Evolutionary conservation across 2,329 filamentous ascomycete species (phyloP).

Genomic region (Raffaelea ambrosiae): DNA sequence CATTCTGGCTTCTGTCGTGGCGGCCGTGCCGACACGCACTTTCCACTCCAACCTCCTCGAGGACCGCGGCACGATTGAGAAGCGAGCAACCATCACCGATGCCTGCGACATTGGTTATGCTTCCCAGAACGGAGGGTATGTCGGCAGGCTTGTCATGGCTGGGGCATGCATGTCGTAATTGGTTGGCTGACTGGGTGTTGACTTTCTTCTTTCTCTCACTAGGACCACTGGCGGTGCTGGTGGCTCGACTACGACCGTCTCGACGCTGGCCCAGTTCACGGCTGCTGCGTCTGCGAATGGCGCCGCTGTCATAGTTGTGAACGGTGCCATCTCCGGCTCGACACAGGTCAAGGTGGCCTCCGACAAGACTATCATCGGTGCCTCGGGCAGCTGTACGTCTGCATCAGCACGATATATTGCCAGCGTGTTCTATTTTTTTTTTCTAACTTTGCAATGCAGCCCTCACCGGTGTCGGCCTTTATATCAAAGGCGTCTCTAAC

Average conservation of each 20-base stretch:
- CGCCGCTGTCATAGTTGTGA: constrained; percentile 35
- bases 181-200: no score
- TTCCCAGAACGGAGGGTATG: constrained; percentile 30
- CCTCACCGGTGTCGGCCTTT: constrained; percentile 39
- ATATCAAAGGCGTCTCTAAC: constrained; percentile 44
- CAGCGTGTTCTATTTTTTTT: no score
- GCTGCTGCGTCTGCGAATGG: constrained; percentile 38
- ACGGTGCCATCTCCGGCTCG: constrained; percentile 31
- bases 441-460: not conserved
- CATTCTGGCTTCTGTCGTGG: not conserved
- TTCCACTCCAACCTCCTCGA: not conserved
- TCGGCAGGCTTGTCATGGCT: not conserved
- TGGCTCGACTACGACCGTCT: constrained; percentile 47
- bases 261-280: constrained; percentile 38
- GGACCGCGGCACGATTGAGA: not conserved
- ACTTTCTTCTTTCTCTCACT: no score
- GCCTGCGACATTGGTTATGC: constrained; percentile 31
- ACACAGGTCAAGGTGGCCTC: constrained; percentile 35
- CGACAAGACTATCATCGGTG: constrained; percentile 43
- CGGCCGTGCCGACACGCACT: not conserved
- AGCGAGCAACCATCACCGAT: constrained; percentile 7
- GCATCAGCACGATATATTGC: not conserved
- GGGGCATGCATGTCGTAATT: no score
- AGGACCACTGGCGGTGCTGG: constrained; percentile 45
- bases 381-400: constrained; percentile 19